Evolutionary conservation across 805 yeast species (phyloP), one percentile per base, ranked within the genome.

Genomic region (Candida railenensis): DNA sequence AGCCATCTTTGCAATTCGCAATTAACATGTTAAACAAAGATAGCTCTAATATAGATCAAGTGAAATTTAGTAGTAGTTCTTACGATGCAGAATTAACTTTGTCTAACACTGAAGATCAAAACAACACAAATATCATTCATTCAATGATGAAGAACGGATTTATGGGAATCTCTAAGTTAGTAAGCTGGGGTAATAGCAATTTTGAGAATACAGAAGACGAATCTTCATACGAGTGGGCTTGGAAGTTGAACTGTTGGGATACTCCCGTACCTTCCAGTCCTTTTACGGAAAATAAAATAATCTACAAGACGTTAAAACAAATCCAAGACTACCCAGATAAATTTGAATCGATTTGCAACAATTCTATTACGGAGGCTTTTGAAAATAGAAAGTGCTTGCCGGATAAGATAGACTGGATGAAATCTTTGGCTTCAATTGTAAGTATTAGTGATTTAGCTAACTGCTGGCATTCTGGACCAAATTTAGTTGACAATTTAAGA

Each of bases 191-290:
- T 22, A 28, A 40, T 12, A 59, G 56, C 19, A 60, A 61, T 20
- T 48, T 25, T 25, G 9, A n/a, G n/a, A n/a, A n/a, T n/a, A 34
- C 37, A 11, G 37, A 36, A 16, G 21, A 36, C 22, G 22, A 16
- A 18, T 36, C 39, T 4, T 4, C 63, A 1, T 86, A 76, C 58
- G 81, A 78, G 48, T 83, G 89, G 80, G 78, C 83, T 1, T 85
- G 96, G 89, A 86, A 86, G 56, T 63, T 91, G 36, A 78, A 76
- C 37, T 78, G 80, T 42, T 91, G 97, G 97, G 85, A 85, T 45
- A 49, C 87, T 1, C 88, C 95, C 0, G 50, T 59, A 0, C 73
- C 83, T 1, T 59, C 56, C 2, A 48, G 0, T 25, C 30, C 76
- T 0, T 43, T 45, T 0, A 61, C 69, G 1, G 77, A 72, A 34